Evolutionary conservation across 192 early-diverging fungal species (phyloP).

Genomic region (Mortierella alpina): DNA sequence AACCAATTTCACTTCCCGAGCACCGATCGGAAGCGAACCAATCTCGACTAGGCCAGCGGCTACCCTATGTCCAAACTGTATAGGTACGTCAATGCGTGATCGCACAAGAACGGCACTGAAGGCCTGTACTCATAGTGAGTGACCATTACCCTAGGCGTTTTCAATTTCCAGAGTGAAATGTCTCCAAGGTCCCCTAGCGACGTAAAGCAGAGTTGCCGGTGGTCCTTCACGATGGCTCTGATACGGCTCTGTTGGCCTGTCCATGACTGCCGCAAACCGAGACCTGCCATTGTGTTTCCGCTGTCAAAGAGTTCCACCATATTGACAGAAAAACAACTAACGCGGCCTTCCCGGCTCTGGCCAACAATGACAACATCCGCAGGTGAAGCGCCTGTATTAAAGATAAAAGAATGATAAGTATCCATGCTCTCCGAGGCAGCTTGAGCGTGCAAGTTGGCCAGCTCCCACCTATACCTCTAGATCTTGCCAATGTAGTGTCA

Average conservation of each 20-base stretch:
- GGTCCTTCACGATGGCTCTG: slow-evolving; percentile 56
- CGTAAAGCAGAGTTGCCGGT: slow-evolving; percentile 56
- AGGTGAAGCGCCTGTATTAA: slow-evolving; percentile 43
- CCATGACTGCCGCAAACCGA: slow-evolving; percentile 75
- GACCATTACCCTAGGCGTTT: slow-evolving; percentile 60
- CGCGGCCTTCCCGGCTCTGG: slow-evolving; percentile 66
- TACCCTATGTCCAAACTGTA: slow-evolving; percentile 53
- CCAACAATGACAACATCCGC: slow-evolving; percentile 73
- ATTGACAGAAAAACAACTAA: slow-evolving; percentile 77
- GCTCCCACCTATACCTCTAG: slow-evolving; percentile 18
- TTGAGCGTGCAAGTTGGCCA: not conserved
- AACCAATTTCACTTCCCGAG: slow-evolving; percentile 31
- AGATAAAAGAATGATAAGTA: not conserved
- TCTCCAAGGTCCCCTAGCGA: slow-evolving; percentile 64
- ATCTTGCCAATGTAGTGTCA: slow-evolving; percentile 49
- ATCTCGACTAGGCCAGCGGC: slow-evolving; percentile 50
- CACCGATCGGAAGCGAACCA: slow-evolving; percentile 41
- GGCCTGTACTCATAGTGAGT: not conserved
- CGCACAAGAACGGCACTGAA: not conserved
- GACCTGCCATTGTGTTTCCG: slow-evolving; percentile 63
- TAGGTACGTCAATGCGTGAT: slow-evolving; percentile 5
- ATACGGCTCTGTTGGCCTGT: slow-evolving; percentile 68
- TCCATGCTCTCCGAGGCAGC: not conserved
- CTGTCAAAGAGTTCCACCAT: slow-evolving; percentile 82
- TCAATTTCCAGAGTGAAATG: slow-evolving; percentile 63